Evolutionary conservation across 108 stramenopile species (phyloP).

Genomic region (Aurantiochytrium sp.): DNA sequence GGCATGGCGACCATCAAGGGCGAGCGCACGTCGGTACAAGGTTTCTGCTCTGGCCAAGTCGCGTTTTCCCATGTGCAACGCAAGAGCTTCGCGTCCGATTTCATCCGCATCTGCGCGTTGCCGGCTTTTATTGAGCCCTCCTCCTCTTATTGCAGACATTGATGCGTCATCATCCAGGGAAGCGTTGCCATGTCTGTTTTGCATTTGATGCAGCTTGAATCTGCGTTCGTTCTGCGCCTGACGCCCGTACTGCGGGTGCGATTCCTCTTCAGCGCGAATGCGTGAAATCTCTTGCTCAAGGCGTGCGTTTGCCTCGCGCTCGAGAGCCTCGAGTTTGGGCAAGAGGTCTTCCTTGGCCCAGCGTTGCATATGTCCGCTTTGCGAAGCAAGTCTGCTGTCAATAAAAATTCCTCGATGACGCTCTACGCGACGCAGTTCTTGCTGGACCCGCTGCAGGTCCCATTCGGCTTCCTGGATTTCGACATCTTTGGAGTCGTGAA

Average conservation of each 20-base stretch:
- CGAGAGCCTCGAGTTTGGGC: neutral
- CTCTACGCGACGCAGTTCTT: neutral
- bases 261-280: neutral
- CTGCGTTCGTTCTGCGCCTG: neutral
- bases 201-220: neutral
- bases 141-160: too few relatives aligned
- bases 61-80: neutral
- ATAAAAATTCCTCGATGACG: neutral
- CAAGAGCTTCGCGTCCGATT: neutral
- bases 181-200: too few relatives aligned
- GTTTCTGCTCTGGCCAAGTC: neutral
- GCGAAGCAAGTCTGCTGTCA: neutral
- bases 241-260: neutral
- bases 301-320: neutral
- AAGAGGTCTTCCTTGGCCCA: slow-evolving; percentile 2
- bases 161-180: too few relatives aligned
- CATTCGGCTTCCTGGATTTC: neutral
- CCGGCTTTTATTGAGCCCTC: too few relatives aligned
- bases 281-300: neutral
- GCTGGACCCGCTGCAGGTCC: neutral
- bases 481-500: neutral
- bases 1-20: neutral
- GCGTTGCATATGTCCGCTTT: neutral
- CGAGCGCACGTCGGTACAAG: neutral
- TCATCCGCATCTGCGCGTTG: neutral